These are phyloP conservation scores for Entrophospora sp. DNA, from an alignment of 192 early-diverging fungal genomes.

Conservation along the genomic window DNA sequence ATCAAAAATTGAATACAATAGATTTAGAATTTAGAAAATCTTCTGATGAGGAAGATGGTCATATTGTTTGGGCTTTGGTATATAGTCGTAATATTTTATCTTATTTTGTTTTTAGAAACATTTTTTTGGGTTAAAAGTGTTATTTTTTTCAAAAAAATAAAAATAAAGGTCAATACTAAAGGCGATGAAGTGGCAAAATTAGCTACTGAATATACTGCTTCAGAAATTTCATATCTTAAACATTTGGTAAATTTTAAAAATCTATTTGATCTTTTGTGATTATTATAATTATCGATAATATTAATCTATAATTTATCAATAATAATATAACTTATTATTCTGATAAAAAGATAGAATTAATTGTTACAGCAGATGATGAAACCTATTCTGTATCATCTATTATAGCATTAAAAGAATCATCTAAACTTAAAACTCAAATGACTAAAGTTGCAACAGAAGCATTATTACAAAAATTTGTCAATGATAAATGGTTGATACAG, in stretches of 20 bases:
- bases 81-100: neutral
- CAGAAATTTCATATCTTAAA: slow-evolving; percentile 54
- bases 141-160: neutral
- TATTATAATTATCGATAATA: neutral
- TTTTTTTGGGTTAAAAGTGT: too few species aligned
- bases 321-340: neutral
- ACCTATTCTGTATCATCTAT: slow-evolving; percentile 43
- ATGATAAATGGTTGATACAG: slow-evolving; percentile 47
- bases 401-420: slow-evolving; percentile 42
- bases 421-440: slow-evolving; percentile 28
- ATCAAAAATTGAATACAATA: slow-evolving; percentile 33
- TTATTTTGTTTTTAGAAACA: too few species aligned
- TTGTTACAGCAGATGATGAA: slow-evolving; percentile 53
- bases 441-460: slow-evolving; percentile 42
- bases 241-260: slow-evolving; percentile 45
- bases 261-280: neutral
- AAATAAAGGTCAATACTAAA: slow-evolving; percentile 47
- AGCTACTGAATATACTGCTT: slow-evolving; percentile 43
- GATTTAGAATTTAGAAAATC: slow-evolving; percentile 39
- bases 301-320: neutral
- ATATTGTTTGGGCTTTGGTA: slow-evolving; percentile 36
- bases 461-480: slow-evolving; percentile 39
- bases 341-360: slow-evolving; percentile 40
- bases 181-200: slow-evolving; percentile 53
- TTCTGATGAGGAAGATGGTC: slow-evolving; percentile 33